phyloP scores from a whole-genome alignment of 2,329 filamentous ascomycete genomes.

The Apiospora sp. region DNA sequence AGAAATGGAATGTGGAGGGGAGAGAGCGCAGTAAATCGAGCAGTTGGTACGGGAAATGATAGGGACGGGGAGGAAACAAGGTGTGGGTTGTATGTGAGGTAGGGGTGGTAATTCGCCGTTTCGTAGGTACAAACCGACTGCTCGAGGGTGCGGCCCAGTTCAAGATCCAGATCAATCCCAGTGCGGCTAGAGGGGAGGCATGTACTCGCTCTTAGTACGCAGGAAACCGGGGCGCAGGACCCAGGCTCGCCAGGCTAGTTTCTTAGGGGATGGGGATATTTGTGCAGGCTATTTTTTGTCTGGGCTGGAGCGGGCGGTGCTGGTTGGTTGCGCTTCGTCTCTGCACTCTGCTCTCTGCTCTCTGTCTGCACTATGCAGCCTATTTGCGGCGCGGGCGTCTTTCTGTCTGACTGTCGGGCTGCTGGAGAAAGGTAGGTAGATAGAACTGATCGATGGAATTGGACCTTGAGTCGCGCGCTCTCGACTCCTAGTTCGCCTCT shows the following conservation, averaged over 20 bases:
- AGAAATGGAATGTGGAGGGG: constrained; percentile 30
- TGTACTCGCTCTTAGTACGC: constrained; percentile 12
- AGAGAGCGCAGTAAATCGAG: constrained; percentile 26
- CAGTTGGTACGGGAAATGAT: constrained; percentile 26
- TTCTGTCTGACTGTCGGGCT: background rate
- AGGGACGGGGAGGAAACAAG: constrained; percentile 29
- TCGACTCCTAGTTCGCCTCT: background rate
- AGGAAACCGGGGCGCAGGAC: constrained; percentile 20
- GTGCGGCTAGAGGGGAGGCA: constrained; percentile 21
- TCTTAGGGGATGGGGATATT: constrained; percentile 12
- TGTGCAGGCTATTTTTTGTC: constrained; percentile 18
- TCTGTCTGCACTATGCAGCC: too few species aligned
- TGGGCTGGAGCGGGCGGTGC: constrained; percentile 13
- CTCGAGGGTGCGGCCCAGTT: constrained; percentile 24
- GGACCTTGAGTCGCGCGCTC: background rate
- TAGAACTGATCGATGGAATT: background rate
- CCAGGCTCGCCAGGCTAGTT: constrained; percentile 1
- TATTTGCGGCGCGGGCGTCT: background rate
- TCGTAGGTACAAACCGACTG: constrained; percentile 28
- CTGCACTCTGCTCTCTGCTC: background rate
- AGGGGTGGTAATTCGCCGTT: constrained; percentile 26
- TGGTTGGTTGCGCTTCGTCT: background rate
- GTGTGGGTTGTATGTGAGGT: constrained; percentile 27
- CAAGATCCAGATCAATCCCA: constrained; percentile 20
- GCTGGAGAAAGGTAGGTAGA: background rate